These are phyloP conservation scores for Byssothecium circinans DNA, from an alignment of 2,329 filamentous ascomycete species.

Conservation along the genomic window DNA sequence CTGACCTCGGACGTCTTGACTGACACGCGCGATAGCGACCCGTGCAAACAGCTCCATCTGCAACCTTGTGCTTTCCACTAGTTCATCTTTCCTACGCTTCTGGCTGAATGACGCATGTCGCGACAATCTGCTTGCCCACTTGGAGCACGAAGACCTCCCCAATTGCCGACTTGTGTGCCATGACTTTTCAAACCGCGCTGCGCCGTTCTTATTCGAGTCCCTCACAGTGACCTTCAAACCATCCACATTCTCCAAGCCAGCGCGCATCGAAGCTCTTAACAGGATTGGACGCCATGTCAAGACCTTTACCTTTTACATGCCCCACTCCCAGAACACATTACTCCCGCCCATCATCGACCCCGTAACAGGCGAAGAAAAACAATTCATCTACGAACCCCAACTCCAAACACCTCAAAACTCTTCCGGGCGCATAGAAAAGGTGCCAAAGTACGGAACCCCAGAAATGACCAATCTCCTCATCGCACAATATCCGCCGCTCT, in stretches of 20 bases:
- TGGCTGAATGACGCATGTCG: slow-evolving; percentile 54
- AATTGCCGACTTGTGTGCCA: slow-evolving; percentile 67
- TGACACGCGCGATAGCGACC: slow-evolving; percentile 35
- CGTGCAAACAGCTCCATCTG: slow-evolving; percentile 52
- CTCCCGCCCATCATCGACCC: slow-evolving; percentile 83
- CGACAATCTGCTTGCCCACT: slow-evolving; percentile 46
- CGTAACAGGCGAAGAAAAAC: slow-evolving; percentile 72
- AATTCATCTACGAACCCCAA: slow-evolving; percentile 80
- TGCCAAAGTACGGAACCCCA: slow-evolving; percentile 77
- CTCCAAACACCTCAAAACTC: slow-evolving; percentile 58
- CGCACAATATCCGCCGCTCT: slow-evolving; percentile 83
- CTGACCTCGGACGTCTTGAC: background rate
- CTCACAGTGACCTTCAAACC: slow-evolving; percentile 71
- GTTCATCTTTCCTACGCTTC: slow-evolving; percentile 53
- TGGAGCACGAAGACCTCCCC: slow-evolving; percentile 47
- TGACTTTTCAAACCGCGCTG: slow-evolving; percentile 70
- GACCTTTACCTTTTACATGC: slow-evolving; percentile 74
- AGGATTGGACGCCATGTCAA: slow-evolving; percentile 78
- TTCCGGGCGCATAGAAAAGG: slow-evolving; percentile 51
- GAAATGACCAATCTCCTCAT: slow-evolving; percentile 81
- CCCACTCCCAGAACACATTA: slow-evolving; percentile 77
- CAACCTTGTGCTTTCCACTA: slow-evolving; percentile 53
- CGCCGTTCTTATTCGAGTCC: slow-evolving; percentile 69
- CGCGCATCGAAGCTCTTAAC: slow-evolving; percentile 71
- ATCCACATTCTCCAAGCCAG: slow-evolving; percentile 73